These are phyloP conservation scores for Yarrowia osloensis DNA, from an alignment of 805 yeast genomes.

Conservation along the genomic window DNA sequence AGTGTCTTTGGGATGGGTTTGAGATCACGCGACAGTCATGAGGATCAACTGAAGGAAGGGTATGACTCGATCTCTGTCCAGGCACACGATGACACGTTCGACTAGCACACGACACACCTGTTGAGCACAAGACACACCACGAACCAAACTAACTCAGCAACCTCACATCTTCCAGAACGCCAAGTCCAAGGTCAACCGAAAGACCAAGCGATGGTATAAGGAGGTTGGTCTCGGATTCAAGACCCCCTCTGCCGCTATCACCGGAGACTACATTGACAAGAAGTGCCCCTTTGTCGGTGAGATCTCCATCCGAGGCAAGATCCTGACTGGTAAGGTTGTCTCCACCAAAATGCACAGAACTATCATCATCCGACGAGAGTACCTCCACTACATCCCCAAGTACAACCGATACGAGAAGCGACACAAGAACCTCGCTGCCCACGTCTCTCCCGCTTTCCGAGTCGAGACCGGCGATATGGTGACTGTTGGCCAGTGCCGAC, in stretches of 20 bases:
- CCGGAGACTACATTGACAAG: constrained; percentile 98
- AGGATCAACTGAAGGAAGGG: background rate
- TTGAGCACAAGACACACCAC: background rate
- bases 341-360: constrained; percentile 99
- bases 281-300: constrained; percentile 99
- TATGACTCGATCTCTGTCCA: too few species aligned
- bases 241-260: constrained; percentile 98
- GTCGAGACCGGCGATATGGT: constrained; percentile 98
- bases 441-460: constrained; percentile 99
- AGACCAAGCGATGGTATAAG: constrained; percentile 99
- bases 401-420: constrained; percentile 99
- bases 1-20: background rate
- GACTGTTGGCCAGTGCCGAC: constrained; percentile 99
- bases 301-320: constrained; percentile 99
- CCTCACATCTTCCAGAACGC: constrained; percentile 99
- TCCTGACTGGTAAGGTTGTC: constrained; percentile 98
- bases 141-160: constrained; percentile 59
- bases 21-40: constrained; percentile 2
- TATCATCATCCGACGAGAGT: constrained; percentile 98
- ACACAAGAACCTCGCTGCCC: constrained; percentile 99
- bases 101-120: background rate
- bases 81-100: too few species aligned
- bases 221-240: constrained; percentile 99
- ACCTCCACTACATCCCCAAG: constrained; percentile 99
- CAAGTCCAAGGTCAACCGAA: constrained; percentile 97